Evolutionary conservation across 495 filamentous ascomycete genomes (phyloP), one percentile per base, ranked within the genome.

Genomic region (Cairneyella variabilis): DNA sequence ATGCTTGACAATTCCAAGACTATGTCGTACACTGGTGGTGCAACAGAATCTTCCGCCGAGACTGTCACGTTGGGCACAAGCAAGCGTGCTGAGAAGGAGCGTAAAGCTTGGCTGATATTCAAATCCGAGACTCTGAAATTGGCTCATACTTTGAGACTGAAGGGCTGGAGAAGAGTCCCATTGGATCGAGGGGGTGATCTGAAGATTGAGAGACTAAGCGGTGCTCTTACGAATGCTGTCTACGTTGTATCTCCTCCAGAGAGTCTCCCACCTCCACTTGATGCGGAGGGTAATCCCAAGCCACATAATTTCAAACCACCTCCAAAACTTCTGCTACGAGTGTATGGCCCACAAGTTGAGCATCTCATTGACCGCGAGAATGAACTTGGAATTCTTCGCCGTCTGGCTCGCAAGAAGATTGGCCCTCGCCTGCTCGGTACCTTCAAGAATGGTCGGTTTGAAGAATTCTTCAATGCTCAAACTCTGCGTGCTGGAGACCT

Each of bases 321-420:
- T 4, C 63, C 64, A 27, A 96, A 96, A 65, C 79, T 99, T 10
- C 76, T 99, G 1, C 71, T 99, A 34, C 83, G 93, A 22, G 88
- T 99, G 40, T 99, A 99, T 62, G 95, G 93, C 0, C 91, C 93
- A 5, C 90, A 97, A 60, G 95, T 92, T 4, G 90, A 93, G 53
- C 92, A 97, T 69, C 75, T 99, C 25, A 97, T 99, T 58, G 91
- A 99, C 66, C 78, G 93, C 39, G 86, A 96, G 52, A 89, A 83
- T 21, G 93, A 99, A 69, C 72, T 99, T 25, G 81, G 83, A 43
- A 93, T 97, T 46, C 77, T 99, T 17, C 80, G 85, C 38, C 85
- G 93, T 11, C 80, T 99, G 14, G 89, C 89, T 11, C 80, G 86
- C 28, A 93, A 96, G 77, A 86, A 85, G 53, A 99, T 99, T 48